Evolutionary conservation across 768 basidiomycete species (phyloP), one percentile per base, ranked within the genome.

Genomic region (Hericium erinaceus): DNA sequence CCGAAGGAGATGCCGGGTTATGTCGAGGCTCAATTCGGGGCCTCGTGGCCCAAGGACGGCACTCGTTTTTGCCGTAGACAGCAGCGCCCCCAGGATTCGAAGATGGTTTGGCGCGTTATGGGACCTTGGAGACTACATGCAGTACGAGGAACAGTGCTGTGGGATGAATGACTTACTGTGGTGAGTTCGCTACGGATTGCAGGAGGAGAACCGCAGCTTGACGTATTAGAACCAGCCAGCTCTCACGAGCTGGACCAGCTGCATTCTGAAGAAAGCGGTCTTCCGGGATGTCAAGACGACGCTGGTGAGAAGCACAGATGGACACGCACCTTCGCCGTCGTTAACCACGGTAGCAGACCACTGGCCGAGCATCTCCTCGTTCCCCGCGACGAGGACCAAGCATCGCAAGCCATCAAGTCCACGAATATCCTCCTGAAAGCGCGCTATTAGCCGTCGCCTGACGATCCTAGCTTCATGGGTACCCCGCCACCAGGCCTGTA

Each of bases 401-500:
- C 81, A 84, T 57, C 90, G 71, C 63, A 89, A 68, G 11, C 81
- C 85, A 8, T 74, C 77, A 51, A 89, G 62, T 9, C 78, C 74
- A 3, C 71, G 72, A 3, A 82, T 68, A 66, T 87, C 81, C 2
- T 69, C 63, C 59, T 79, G 76, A 61, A 89, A 87, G 9, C 68
- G 57, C 28, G 53, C 64, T 54, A 77, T 71, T 67, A 92, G 64
- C n/a, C 77, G 68, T 39, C 59, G 64, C 63, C 78, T 75, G 12
- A 77, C 74, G 9, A 56, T 64, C 51, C 70, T 70, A 3, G 71
- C 73, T 54, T 80, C 78, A 37, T 64, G 63, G 5, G 72, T 63
- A 4, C 83, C 84, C 6, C 85, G 72, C 82, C 85, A 91, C 81
- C 80, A 86, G 16, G 81, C 77, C 65, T 92, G 90, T 24, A 93